A percentile compares a stretch with the other conserved stretches of the same genome.
These are phyloP conservation scores for Phalaenopsis equestris DNA, from an alignment of 106 monocot species.

Conservation along the genomic window DNA sequence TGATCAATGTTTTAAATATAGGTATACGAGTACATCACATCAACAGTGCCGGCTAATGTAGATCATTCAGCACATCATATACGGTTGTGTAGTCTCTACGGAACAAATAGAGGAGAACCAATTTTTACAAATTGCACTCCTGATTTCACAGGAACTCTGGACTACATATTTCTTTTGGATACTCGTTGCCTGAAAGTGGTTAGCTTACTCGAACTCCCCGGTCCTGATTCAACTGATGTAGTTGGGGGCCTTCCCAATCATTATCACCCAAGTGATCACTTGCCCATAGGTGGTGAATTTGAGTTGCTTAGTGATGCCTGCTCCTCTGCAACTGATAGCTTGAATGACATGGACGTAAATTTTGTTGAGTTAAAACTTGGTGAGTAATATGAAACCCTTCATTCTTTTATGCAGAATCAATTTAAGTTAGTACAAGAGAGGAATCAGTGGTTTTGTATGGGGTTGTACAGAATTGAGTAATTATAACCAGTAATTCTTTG, in stretches of 20 bases:
- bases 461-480: too few species aligned
- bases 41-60: slow-evolving; percentile 3
- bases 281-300: slow-evolving; percentile 95
- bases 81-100: slow-evolving; percentile 59
- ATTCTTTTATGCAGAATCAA: too few species aligned
- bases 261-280: slow-evolving; percentile 78
- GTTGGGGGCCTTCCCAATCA: slow-evolving; percentile 72
- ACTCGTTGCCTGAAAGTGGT: slow-evolving; percentile 38
- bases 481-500: too few species aligned
- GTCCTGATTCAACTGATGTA: slow-evolving; percentile 38
- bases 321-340: slow-evolving; percentile 4
- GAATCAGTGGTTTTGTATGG: too few species aligned
- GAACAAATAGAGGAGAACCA: slow-evolving; percentile 70
- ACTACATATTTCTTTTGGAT: slow-evolving; percentile 74
- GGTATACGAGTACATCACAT: slow-evolving; percentile 66
- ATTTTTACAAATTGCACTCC: slow-evolving; percentile 91
- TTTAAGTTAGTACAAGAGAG: too few species aligned
- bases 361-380: slow-evolving; percentile 5
- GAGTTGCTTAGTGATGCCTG: background rate
- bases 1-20: slow-evolving; percentile 17
- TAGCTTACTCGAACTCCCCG: slow-evolving; percentile 56
- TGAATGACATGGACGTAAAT: background rate
- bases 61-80: background rate
- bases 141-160: slow-evolving; percentile 83
- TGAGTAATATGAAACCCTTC: too few species aligned